Evolutionary conservation across 345 rosid species (phyloP), one percentile per base, ranked within the genome.

Genomic region (Camelina neglecta): DNA sequence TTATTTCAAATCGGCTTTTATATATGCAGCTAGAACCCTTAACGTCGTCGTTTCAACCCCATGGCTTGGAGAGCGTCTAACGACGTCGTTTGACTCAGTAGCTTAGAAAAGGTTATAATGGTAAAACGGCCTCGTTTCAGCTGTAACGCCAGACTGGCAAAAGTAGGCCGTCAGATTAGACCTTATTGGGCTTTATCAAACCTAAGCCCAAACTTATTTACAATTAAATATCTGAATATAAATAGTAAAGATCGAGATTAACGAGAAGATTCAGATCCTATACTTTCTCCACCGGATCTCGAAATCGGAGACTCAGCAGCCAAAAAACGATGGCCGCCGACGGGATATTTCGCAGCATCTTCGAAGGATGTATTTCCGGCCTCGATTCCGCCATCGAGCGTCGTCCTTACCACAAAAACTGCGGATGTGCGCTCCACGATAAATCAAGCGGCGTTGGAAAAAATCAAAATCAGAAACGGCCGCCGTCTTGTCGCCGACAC

Each of bases 371-470:
- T 66, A 79, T 90, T 71, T 82, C 90, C 7, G 83, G 84, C 12
- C 59, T 77, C 2, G 90, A 89, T 41, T 50, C 78, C 24, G 87
- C 73, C 24, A 77, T 86, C 11, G 97, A 84, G 20, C 79, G 91
- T 2, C 85, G 96, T 54, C 95, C 92, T 6, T 89, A 89, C 60
- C 95, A 87, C 74, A 85, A 86, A n/a, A 83, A 90, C 58, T 90
- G 96, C 69, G 41, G 78, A 1, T 90, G 96, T 54, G 92, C 90
- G 1, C 84, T 90, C 7, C 90, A 86, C 64, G 75, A 63, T 60
- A 82, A 71, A 60, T 63, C 82, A 1, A 58, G 53, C 9, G 83
- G 73, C 49, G 60, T 62, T 15, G 61, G 57, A 16, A 72, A 78
- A 59, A 77, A 47, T 45, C 41, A 72, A 24, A 60, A 72, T 4